Percentiles rank a stretch among this genome's conserved stretches.
Conservation (phyloP, 2,329 filamentous ascomycete genomes). For the Cladosporium halotolerans region DNA sequence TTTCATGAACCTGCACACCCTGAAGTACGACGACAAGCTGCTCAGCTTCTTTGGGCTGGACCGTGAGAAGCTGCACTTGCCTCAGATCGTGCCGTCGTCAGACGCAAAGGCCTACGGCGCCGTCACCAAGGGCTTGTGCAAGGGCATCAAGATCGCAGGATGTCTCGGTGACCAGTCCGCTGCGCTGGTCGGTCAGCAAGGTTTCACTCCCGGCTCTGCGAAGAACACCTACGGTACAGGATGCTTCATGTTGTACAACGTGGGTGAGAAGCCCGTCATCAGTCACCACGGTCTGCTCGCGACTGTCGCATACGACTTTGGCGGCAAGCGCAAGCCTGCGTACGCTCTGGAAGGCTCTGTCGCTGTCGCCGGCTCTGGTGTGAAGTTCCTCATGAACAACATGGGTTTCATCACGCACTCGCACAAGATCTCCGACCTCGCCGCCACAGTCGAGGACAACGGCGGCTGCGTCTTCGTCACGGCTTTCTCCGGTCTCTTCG, state of each 20-base stretch:
- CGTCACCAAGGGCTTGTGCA: conserved; percentile 52
- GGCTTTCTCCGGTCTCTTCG: conserved; percentile 84
- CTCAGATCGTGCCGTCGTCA: conserved; percentile 74
- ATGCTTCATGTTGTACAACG: conserved; percentile 80
- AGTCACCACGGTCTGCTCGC: conserved; percentile 71
- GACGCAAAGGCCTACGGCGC: conserved; percentile 63
- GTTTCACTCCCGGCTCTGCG: conserved; percentile 70
- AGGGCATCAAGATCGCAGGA: conserved; percentile 67
- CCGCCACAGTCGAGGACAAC: conserved; percentile 62
- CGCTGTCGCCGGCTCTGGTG: conserved; percentile 67
- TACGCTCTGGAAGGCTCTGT: conserved; percentile 79
- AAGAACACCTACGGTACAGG: conserved; percentile 88
- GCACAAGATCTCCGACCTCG: conserved; percentile 59
- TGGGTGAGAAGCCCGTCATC: conserved; percentile 73
- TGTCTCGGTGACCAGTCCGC: conserved; percentile 82
- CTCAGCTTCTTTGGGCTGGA: conserved; percentile 75
- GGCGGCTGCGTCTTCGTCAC: conserved; percentile 83
- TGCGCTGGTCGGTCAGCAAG: conserved; percentile 65
- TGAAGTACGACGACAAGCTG: conserved; percentile 70
- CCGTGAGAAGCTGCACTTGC: conserved; percentile 61
- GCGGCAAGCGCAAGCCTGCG: conserved; percentile 44
- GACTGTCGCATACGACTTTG: conserved; percentile 80
- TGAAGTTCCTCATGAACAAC: conserved; percentile 42
- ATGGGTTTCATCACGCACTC: conserved; percentile 58
- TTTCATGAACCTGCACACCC: conserved; percentile 83